phyloP scores from a whole-genome alignment of 2,329 filamentous ascomycete species.

The Aspergillus fischeri region DNA sequence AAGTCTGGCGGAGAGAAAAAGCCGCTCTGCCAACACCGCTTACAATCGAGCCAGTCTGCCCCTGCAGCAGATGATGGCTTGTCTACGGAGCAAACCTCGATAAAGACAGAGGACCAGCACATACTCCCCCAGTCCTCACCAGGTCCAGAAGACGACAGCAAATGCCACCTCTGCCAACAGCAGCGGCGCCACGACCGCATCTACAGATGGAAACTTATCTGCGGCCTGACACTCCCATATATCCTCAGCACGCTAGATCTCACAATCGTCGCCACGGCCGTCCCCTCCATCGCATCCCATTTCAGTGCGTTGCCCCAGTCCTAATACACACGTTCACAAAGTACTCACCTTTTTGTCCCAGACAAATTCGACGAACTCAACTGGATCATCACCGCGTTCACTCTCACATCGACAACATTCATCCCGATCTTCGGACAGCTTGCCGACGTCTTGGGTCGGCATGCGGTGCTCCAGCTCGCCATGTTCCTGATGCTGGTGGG shows the following conservation, averaged over 20 bases:
- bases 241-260: slow-evolving; percentile 60
- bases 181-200: slow-evolving; percentile 33
- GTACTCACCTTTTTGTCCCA: slow-evolving; percentile 23
- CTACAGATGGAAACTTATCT: slow-evolving; percentile 57
- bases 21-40: slow-evolving; percentile 6
- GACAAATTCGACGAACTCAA: slow-evolving; percentile 57
- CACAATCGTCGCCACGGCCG: slow-evolving; percentile 59
- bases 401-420: slow-evolving; percentile 63
- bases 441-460: slow-evolving; percentile 62
- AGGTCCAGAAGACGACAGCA: not conserved
- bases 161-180: slow-evolving; percentile 22
- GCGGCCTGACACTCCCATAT: slow-evolving; percentile 58
- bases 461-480: slow-evolving; percentile 54
- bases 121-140: not conserved
- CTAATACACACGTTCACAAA: not conserved
- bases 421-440: slow-evolving; percentile 64
- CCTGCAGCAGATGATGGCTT: not conserved
- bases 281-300: slow-evolving; percentile 61
- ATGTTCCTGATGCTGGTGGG: slow-evolving; percentile 58
- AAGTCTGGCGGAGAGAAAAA: not conserved
- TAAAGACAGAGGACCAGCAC: not conserved
- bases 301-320: slow-evolving; percentile 45
- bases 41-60: not conserved
- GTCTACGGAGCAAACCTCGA: not conserved
- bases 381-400: slow-evolving; percentile 68